Evolutionary conservation across 1,139 yeast species (phyloP), one percentile per base, ranked within the genome.

Genomic region (Diutina neorugosa): DNA sequence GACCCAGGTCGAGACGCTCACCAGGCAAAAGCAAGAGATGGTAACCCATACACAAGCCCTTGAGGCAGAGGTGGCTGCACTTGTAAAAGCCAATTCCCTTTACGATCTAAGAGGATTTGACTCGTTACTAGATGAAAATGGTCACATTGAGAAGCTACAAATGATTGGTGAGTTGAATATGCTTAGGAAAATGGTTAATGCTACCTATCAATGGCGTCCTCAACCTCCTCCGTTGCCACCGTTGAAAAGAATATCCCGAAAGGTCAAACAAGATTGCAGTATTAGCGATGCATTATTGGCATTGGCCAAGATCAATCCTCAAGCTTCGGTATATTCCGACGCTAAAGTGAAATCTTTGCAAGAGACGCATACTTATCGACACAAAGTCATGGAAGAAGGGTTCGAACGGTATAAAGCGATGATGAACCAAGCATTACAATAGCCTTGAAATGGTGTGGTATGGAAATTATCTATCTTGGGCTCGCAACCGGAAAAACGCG

Each of bases 21-120:
- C 64, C 14, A 52, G 56, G 1, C 62, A 62, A 20, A 63, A 64
- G 41, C 62, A 63, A 12, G 58, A 57, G 4, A 57, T 59, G 18
- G 2, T 3, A 7, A 19, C 40, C n/a, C 37, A 27, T 5, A 3
- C 41, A 16, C 7, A 25, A 8, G 37, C 50, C 2, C 50, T 46
- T 18, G 50, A 46, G 18, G 37, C 40, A 1, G 50, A 46, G 18
- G 41, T 46, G 16, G n/a, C 21, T 2, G 40, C 40, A 2, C 27
- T 46, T 16, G 50, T 25, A 8, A 27, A 25, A 19, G 40, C 50
- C 9, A 46, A 46, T n/a, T 46, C 50, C 7, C 27, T 46, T 9
- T 46, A 46, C 16, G 50, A 46, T 46, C 19, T 46, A 4, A n/a
- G 5, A 16, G 40, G 27, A 12, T 46, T 46, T 25, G 37, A 46